Evolutionary conservation across 1,139 yeast species (phyloP), one percentile per base, ranked within the genome.

Genomic region (Saccharomyces hybrid): DNA sequence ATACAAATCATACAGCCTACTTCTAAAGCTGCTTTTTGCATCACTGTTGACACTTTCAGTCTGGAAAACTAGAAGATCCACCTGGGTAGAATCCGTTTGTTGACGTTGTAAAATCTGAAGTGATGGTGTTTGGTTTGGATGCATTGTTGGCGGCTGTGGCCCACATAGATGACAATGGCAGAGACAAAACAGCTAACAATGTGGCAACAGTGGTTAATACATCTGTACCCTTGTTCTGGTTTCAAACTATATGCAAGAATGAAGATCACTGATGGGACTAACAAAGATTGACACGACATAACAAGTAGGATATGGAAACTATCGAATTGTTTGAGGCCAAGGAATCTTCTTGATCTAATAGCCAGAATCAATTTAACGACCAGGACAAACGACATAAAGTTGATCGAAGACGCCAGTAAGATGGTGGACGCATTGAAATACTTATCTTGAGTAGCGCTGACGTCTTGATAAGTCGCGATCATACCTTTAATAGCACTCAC

Each of bases 131-230:
- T 11, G 78, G 71, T 11, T 62, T 61, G 5, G 78, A 66, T 1
- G 73, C 59, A 53, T 77, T 78, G 60, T 81, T 81, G 2, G 82
- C 77, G n/a, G 83, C 71, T 3, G 79, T 71, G 1, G 97, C 96
- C 97, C 97, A 90, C 78, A 89, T 79, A 0, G 96, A 83, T 0
- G 96, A 83, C 51, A 90, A 72, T 1, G 97, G 97, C 54, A 90
- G 74, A 7, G 90, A 85, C 34, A 88, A 66, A 0, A 86, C 86
- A 12, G 79, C 81, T 16, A 80, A 56, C 44, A 78, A 63, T 0
- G 75, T 68, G 0, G 81, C 74, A 26, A 79, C 63, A 2, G 79
- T 71, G 2, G 74, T 66, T 46, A 76, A 58, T 8, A 69, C 67
- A 28, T 72, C 67, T 9, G 73, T 66, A 9, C 65, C 65, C 50